Evolutionary conservation across 208 protist genomes (phyloP), one percentile per base, ranked within the genome.

Genomic region (Trypanosoma melophagium): DNA sequence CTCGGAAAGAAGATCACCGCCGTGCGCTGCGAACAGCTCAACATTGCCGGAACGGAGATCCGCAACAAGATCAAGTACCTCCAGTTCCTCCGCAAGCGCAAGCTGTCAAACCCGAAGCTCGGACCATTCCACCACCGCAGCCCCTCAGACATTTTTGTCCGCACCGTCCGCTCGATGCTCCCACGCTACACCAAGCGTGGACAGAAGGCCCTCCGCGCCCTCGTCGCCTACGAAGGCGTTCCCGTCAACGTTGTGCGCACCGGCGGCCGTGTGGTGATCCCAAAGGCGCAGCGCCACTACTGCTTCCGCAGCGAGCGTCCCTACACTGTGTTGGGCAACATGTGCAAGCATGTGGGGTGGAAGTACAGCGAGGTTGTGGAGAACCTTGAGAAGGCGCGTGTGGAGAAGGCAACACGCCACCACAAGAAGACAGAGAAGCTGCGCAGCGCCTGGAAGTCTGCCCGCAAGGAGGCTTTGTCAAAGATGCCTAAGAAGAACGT

Each of bases 91-190:
- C 80, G 87, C 72, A 99, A 99, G 89, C 89, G 91, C 35, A 94
- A 89, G 60, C 98, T 99, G 84, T 97, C 96, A 71, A 99, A 99
- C 93, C 99, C 98, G 44, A 87, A 63, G 28, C 89, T 92, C 52
- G 99, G 99, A 72, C 98, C 97, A 58, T 98, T 97, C 89, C 99
- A 99, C 86, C 87, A 98, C 87, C 92, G 98, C 72, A 74, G 98
- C 31, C 99, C 99, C 62, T 88, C 96, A 17, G 87, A 95, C 53
- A 98, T 99, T 44, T 95, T 99, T 73, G 81, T 74, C 66, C 92
- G 97, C 76, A 83, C 89, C 35, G 90, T 99, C 72, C 94, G 98
- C 75, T 98, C 96, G 73, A 99, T 99, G 99, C 76, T 99, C 40
- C 98, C 98, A 44, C 85, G 86, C 83, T 91, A 94, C 88, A 88